Evolutionary conservation across 2,329 filamentous ascomycete species (phyloP), one percentile per base, ranked within the genome.

Genomic region (Cadophora luteo-olivacea): DNA sequence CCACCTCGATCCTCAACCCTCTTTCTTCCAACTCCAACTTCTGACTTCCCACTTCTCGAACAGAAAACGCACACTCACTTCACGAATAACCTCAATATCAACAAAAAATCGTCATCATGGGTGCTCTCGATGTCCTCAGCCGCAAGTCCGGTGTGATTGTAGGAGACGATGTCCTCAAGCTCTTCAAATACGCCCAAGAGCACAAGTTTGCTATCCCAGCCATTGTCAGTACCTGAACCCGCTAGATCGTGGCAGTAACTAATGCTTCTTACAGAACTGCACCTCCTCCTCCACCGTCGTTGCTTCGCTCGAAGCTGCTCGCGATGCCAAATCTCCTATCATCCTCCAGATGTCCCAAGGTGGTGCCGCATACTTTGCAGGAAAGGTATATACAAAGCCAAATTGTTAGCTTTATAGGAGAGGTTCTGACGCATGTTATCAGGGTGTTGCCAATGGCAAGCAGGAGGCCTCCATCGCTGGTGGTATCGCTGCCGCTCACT

Each of bases 321-420:
- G 93, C 78, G 94, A 98, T 82, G 86, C 89, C 80, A 97, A 97
- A 82, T 87, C 92, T 70, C 96, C 96, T 77, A 91, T 97, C 83
- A 92, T 97, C 83, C 89, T 98, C 75, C 96, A 98, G 85, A 87
- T 92, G 78, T 97, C 92, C 77, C 93, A 98, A 84, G 96, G 96
- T 79, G 94, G 94, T 84, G 92, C 93, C 73, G 94, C 94, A 77
- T 97, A 91, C 88, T 97, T 97, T 80, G 92, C 92, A 77, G 94
- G 93, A 82, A 95, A 95, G 89, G 88, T 89, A 82, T 68, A 60
- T 58, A 70, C 33, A 68, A 41, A 63, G 55, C 45, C 24, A 12
- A 22, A 49, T 36, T 19, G 33, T 64, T 22, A 24, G 29, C 57
- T 19, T 1, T 58, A 38, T 25, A 63, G 65, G 58, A 24, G 4